These are phyloP conservation scores for Zea luxurians DNA, from an alignment of 176 grass and related monocot species.

Conservation along the genomic window DNA sequence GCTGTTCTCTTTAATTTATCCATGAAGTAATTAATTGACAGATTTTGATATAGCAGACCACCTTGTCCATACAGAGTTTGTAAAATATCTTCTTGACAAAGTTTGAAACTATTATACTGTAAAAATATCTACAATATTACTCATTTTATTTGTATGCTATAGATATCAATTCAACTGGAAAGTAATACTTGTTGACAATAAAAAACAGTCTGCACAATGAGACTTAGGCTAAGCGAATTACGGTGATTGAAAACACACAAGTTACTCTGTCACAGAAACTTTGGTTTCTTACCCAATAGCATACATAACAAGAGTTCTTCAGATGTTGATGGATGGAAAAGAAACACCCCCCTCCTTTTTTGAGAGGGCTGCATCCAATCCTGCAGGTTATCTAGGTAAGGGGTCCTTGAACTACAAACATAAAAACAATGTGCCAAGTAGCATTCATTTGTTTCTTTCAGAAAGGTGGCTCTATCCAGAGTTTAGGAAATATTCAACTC, in stretches of 20 bases:
- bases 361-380: constrained; percentile 74
- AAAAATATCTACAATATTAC: not conserved
- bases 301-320: constrained; percentile 60
- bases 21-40: not conserved
- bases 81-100: constrained; percentile 22
- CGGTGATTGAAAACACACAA: constrained; percentile 27
- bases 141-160: constrained; percentile 33
- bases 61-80: not conserved
- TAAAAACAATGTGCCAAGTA: constrained; percentile 46
- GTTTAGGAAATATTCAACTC: constrained; percentile 9
- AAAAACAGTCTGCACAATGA: constrained; percentile 26
- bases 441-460: constrained; percentile 6
- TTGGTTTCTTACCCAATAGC: constrained; percentile 61
- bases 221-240: constrained; percentile 32
- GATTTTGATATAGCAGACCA: constrained; percentile 11
- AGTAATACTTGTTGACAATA: constrained; percentile 9
- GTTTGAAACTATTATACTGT: constrained; percentile 15
- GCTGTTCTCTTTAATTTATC: constrained; percentile 13
- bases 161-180: constrained; percentile 10
- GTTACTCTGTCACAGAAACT: constrained; percentile 37
- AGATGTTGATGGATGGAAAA: constrained; percentile 60
- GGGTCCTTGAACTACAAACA: constrained; percentile 55
- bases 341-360: constrained; percentile 72
- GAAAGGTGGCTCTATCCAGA: not conserved
- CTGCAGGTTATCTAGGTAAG: constrained; percentile 64